Conservation (phyloP, 345 rosid species). For the Alliaria petiolata region DNA sequence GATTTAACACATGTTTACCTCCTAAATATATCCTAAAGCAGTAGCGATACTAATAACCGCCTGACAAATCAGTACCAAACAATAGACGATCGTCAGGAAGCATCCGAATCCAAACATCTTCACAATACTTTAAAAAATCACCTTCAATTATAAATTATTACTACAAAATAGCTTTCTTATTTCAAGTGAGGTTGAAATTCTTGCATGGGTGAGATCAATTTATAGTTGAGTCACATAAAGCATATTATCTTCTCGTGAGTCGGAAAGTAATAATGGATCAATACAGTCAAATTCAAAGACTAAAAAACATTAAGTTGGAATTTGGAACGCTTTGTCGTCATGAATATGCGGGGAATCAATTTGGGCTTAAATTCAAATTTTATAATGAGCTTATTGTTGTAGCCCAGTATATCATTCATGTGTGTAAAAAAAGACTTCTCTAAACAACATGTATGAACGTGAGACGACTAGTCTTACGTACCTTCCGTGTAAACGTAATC, state of each 20-base stretch:
- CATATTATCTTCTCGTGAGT: neutral
- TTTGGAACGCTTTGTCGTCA: constrained; percentile 12
- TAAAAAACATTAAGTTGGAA: too few relatives aligned
- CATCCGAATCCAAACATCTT: neutral
- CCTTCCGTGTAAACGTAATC: neutral
- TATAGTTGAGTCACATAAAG: neutral
- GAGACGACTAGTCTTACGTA: neutral
- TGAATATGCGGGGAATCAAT: neutral
- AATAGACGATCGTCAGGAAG: neutral
- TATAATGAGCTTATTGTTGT: neutral
- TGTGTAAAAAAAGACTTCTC: neutral
- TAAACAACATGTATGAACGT: neutral
- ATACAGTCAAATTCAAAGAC: neutral
- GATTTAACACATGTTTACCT: neutral
- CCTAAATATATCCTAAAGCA: neutral
- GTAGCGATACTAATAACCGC: neutral
- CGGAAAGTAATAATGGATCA: neutral
- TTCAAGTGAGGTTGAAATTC: neutral
- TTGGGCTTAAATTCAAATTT: neutral
- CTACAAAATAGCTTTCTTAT: neutral
- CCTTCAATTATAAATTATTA: neutral
- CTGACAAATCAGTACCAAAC: neutral
- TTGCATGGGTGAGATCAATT: constrained; percentile 10
- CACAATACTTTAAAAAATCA: neutral
- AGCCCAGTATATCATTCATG: neutral